Evolutionary conservation across 495 filamentous ascomycete genomes (phyloP), one percentile per base, ranked within the genome.

Genomic region (Chaetomium tenue): DNA sequence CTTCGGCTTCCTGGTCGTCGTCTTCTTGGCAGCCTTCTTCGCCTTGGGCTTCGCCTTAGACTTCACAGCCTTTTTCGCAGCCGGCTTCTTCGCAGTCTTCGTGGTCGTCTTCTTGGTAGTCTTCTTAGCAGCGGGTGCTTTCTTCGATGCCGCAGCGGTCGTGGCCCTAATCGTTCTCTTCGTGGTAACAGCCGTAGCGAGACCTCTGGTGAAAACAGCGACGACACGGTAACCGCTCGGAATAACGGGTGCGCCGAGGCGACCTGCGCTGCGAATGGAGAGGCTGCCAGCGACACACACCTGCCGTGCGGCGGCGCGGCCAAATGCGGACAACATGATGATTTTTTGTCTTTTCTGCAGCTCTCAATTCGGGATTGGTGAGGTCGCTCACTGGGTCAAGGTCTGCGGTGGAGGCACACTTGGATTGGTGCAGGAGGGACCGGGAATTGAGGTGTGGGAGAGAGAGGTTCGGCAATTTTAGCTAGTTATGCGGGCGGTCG

Each of bases 281-380:
- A 65, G 66, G 22, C 57, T 37, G 22, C 64, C 63, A 20, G 52
- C 55, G 33, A 63, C 58, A 52, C 63, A 60, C 64, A 58, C 61
- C 63, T 66, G 68, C 40, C 68, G 70, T 37, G 65, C 71, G 23
- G 70, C 56, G 55, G 64, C 65, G 39, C 64, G 68, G 44, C 70
- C 70, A 65, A 75, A 71, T 61, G 70, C 16, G 23, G 71, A 68
- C 64, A 63, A 70, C 74, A 76, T 76, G 53, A 62, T 50, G 52
- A 47, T 4, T 16, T 3, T 18, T 6, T 33, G 3, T 54, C 15
- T 28, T 30, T 22, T 48, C n/a, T 25, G 51, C 3, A 15, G 51
- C 3, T 30, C n/a, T 12, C 51, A 37, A 26, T 47, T 42, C 30
- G 51, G 44, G 44, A 25, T 56, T 47, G 50, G 30, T n/a, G 47